A percentile compares a stretch with the other conserved stretches of the same genome.
phyloP scores from a whole-genome alignment of 2,329 filamentous ascomycete species.

The Sporothrix brunneoviolacea region DNA sequence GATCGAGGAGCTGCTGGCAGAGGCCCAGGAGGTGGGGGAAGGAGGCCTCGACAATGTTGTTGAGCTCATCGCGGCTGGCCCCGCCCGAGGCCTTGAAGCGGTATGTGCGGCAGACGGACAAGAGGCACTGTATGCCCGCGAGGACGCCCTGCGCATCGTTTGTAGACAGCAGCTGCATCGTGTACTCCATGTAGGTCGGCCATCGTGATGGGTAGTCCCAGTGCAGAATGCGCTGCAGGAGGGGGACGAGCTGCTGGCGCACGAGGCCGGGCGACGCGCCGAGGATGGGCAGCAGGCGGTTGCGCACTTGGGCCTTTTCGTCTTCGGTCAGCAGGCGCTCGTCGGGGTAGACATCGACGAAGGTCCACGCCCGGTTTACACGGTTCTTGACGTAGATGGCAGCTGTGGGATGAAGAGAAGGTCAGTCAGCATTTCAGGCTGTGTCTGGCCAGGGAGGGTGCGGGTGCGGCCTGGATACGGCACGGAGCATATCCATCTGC shows the following conservation, averaged over 20 bases:
- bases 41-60: conserved; percentile 84
- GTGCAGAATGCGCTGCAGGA: conserved; percentile 92
- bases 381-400: conserved; percentile 98
- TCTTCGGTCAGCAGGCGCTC: conserved; percentile 75
- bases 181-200: conserved; percentile 92
- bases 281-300: conserved; percentile 82
- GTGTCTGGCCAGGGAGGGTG: background rate
- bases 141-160: conserved; percentile 84
- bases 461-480: too few species aligned
- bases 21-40: conserved; percentile 85
- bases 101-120: conserved; percentile 93
- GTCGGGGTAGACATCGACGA: conserved; percentile 64
- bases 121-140: conserved; percentile 85
- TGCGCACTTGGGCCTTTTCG: conserved; percentile 80
- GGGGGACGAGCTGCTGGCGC: conserved; percentile 86
- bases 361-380: conserved; percentile 85
- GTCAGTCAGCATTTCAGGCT: background rate
- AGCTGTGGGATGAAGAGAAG: conserved; percentile 44
- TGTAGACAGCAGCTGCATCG: conserved; percentile 77
- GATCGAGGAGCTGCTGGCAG: conserved; percentile 80
- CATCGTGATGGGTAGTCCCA: conserved; percentile 91
- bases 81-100: conserved; percentile 81
- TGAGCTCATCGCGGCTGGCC: conserved; percentile 73
- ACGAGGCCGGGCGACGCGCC: conserved; percentile 73
- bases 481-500: too few species aligned